Base-by-base conservation (phyloP, 2,329 filamentous ascomycete species). In the Verticillium zaregamsianum region DNA sequence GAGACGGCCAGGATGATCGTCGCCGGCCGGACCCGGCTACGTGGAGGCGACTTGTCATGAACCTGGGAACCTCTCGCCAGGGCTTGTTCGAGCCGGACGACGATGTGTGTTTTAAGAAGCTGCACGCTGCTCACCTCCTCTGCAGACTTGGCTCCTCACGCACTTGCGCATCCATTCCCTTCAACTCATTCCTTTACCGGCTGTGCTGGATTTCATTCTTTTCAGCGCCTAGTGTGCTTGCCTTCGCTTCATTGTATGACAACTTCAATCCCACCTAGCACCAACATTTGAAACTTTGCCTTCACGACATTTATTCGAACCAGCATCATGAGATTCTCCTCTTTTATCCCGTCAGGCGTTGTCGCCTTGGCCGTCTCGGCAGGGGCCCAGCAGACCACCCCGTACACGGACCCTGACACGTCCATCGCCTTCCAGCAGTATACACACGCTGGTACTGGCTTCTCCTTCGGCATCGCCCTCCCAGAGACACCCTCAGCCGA, bases 341-440 rank as follows among this genome's bases (percentile, higher is more conserved):
- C 61, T 23, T 56, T 64, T 11, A 25, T 61, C 33, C 59, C 63
- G 61, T 64, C 49, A 61, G 61, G 33, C 33, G 14, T 35, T 14
- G 3, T 35, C 14, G 33, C 33, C 8, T 35, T 35, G 33, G 33
- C 33, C 28, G 59, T 39, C 32, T 59, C 61, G 23, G 57, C 57
- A 40, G 40, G 49, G 28, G 63, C 63, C 32, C 63, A 64, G 59
- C 63, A 64, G 40, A 64, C 63, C 25, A 32, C 61, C 8, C 49
- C 63, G 6, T 63, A 61, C 23, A 57, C 59, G 8, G 63, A 64
- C 32, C n/a, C 63, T 17, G n/a, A 59, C 45, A 59, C 63, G 28
- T 59, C 25, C 7, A 64, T 64, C 54, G 63, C 40, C 17, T 63
- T 64, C 59, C 63, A 64, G 40, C 59, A 59, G 15, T 61, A 64